These are phyloP conservation scores for Kluyveromyces wickerhamii DNA, from an alignment of 805 yeast genomes.

Conservation along the genomic window DNA sequence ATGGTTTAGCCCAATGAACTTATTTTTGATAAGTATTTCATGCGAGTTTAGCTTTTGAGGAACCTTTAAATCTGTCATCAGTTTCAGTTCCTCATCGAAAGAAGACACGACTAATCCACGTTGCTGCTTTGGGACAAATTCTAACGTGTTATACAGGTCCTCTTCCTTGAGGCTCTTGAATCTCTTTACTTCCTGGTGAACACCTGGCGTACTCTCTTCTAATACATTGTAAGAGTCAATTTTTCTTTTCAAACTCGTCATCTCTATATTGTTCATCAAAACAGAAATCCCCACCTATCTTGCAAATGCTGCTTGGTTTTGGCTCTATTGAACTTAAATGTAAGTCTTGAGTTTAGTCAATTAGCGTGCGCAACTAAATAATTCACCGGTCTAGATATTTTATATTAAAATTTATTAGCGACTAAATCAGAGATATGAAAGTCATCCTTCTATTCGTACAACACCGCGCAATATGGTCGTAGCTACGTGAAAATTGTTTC, in stretches of 20 bases:
- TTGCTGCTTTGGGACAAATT: constrained; percentile 9
- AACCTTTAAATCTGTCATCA: constrained; percentile 7
- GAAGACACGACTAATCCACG: constrained; percentile 11
- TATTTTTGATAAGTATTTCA: constrained; percentile 27
- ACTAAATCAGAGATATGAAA: no score
- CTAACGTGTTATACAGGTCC: constrained; percentile 1
- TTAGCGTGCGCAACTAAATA: no score
- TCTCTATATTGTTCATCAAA: no score
- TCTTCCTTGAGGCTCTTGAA: constrained; percentile 3
- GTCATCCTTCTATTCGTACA: no score
- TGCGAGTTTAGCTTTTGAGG: constrained; percentile 19
- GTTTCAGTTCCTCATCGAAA: constrained; percentile 10
- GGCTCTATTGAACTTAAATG: no score
- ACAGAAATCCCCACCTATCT: no score
- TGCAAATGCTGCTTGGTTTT: no score
- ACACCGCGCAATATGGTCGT: no score
- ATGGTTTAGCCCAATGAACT: constrained; percentile 38
- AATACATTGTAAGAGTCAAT: background rate
- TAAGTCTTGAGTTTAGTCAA: no score
- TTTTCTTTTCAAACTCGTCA: constrained; percentile 1
- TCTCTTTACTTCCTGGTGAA: constrained; percentile 6
- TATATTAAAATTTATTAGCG: no score
- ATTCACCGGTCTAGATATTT: no score
- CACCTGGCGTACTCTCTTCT: constrained; percentile 7
- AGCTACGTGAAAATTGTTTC: no score